Base-by-base conservation (phyloP, 2,329 filamentous ascomycete species). In the Teratosphaeriaceae sp. region DNA sequence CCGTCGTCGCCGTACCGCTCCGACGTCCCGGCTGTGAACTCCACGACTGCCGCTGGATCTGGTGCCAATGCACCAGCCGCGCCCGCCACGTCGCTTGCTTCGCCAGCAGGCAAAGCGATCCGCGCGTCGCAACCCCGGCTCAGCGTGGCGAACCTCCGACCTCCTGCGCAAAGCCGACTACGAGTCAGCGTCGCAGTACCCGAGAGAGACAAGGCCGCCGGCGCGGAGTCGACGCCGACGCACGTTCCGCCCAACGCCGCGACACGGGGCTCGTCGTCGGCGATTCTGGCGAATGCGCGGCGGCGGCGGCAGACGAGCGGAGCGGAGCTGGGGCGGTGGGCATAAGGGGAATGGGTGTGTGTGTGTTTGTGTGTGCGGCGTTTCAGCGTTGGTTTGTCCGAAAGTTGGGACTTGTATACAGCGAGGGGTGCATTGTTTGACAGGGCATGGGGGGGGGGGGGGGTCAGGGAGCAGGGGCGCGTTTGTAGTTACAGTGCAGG, bases 1-100 rank as follows among this genome's bases (percentile, higher is more conserved):
- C 34, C 46, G 8, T 46, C 40, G 26, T 51, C 49, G 23, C 54
- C 55, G 3, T 60, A 57, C 45, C 44, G 59, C 11, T 58, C 58
- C 6, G 47, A 50, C 3, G 58, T 52, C 33, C 52, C 57, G 12
- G 59, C 57, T 37, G 46, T 47, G 34, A 51, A 46, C 45, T 36
- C 39, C n/a, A n/a, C n/a, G n/a, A n/a, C n/a, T 9, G 24, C n/a
- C 31, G 9, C 31, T 18, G 16, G 31, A 23, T 38, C 40, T 19
- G 23, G 40, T 18, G 34, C 19, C 20, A 39, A 38, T 21, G 24
- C 31, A 6, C 18, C 22, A 22, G 23, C 45, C n/a, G 12, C 29
- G 42, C 41, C 37, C 6, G 4, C 24, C 18, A 29, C 37, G 9
- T 39, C 37, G 4, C 8, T 38, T n/a, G 22, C 37, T n/a, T n/a